Evolutionary conservation across 805 yeast genomes (phyloP).

Genomic region (Candida glaebosa): DNA sequence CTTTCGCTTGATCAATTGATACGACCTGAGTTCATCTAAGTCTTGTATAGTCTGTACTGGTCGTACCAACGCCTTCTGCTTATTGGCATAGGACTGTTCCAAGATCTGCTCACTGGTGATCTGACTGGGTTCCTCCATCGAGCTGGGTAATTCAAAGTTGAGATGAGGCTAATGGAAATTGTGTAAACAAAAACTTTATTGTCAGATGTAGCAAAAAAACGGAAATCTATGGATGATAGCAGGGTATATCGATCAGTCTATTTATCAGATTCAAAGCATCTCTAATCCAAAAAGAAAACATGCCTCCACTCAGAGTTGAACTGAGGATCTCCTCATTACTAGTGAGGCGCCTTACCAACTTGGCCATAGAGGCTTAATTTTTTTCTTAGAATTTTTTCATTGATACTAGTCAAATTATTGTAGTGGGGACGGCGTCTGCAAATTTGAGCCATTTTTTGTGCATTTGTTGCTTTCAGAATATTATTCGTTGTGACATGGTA

Average conservation of each 20-base stretch:
- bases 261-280: no score
- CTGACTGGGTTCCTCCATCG: conserved; percentile 12
- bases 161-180: no score
- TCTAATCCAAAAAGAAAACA: conserved; percentile 11
- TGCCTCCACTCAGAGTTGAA: conserved; percentile 25
- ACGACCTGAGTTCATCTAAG: conserved; percentile 74
- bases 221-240: no score
- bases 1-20: conserved; percentile 69
- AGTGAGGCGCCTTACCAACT: conserved; percentile 26
- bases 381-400: background rate
- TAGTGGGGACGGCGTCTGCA: no score
- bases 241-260: no score
- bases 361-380: conserved; percentile 17
- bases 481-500: no score
- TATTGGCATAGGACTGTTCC: conserved; percentile 29
- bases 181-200: background rate
- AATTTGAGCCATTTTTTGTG: no score
- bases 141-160: no score
- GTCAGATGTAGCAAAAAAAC: background rate
- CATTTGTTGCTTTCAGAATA: no score
- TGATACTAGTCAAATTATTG: no score
- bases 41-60: conserved; percentile 50
- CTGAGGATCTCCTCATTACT: conserved; percentile 26
- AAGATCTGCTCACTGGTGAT: conserved; percentile 38
- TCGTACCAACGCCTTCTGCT: conserved; percentile 19